Evolutionary conservation across 345 rosid species (phyloP).

Genomic region (Acer negundo): DNA sequence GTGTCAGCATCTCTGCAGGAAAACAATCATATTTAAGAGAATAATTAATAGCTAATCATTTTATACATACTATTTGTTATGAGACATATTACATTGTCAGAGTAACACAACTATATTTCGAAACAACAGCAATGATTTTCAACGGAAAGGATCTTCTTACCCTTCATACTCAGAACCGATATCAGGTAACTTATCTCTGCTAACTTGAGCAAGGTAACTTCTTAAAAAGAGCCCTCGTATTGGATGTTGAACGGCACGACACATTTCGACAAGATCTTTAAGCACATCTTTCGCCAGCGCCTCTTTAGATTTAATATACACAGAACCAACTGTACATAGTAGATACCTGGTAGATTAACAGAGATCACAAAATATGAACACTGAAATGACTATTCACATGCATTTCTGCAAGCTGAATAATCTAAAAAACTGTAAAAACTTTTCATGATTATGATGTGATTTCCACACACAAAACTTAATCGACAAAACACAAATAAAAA

Average conservation of each 20-base stretch:
- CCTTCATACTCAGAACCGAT: slow-evolving; percentile 81
- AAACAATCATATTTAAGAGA: background rate
- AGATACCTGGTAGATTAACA: slow-evolving; percentile 62
- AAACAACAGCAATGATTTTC: slow-evolving; percentile 2
- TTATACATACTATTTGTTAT: background rate
- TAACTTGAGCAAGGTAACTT: slow-evolving; percentile 90
- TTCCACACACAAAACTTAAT: background rate
- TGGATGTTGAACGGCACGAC: slow-evolving; percentile 91
- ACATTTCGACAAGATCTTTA: slow-evolving; percentile 90
- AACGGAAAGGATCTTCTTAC: slow-evolving; percentile 42
- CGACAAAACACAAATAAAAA: background rate
- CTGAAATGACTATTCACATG: background rate
- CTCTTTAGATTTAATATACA: slow-evolving; percentile 83
- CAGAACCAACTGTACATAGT: slow-evolving; percentile 89
- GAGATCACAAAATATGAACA: background rate
- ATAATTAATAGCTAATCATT: background rate
- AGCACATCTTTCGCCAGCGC: slow-evolving; percentile 84
- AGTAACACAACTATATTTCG: slow-evolving; percentile 9
- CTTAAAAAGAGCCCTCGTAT: slow-evolving; percentile 85
- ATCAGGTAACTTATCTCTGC: slow-evolving; percentile 86
- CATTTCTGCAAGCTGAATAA: background rate
- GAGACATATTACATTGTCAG: background rate
- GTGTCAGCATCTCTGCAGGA: slow-evolving; percentile 73
- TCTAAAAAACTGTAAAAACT: too few species aligned
- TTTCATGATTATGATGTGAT: background rate